phyloP scores from a whole-genome alignment of 1,139 yeast genomes.

The Sugiyamaella novakii region DNA sequence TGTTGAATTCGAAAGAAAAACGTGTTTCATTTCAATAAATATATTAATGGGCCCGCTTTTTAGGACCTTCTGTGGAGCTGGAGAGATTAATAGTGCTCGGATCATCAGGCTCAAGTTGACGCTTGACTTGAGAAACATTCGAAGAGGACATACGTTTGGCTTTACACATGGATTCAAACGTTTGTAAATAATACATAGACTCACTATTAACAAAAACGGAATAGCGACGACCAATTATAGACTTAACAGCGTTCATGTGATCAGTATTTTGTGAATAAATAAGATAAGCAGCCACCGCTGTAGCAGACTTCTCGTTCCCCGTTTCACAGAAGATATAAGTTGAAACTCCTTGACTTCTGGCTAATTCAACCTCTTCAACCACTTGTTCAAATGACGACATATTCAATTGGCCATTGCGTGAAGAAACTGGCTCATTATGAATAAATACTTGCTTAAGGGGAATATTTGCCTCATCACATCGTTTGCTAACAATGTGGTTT shows the following conservation, averaged over 20 bases:
- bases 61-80: too few species aligned
- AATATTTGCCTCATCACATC: not conserved
- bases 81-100: too few species aligned
- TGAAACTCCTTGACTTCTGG: not conserved
- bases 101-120: not conserved
- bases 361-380: slow-evolving; percentile 2
- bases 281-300: slow-evolving; percentile 39
- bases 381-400: not conserved
- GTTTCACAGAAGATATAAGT: slow-evolving; percentile 38
- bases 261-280: slow-evolving; percentile 29
- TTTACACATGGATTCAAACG: slow-evolving; percentile 31
- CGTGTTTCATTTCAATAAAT: too few species aligned
- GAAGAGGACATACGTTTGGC: slow-evolving; percentile 22
- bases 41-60: too few species aligned
- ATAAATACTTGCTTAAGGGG: slow-evolving; percentile 4
- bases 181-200: slow-evolving; percentile 32
- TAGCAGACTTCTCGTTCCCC: slow-evolving; percentile 41
- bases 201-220: slow-evolving; percentile 35
- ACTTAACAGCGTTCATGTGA: slow-evolving; percentile 36
- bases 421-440: slow-evolving; percentile 4
- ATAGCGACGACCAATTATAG: slow-evolving; percentile 37
- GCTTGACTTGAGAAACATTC: not conserved
- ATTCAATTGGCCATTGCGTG: slow-evolving; percentile 4
- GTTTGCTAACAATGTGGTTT: not conserved
- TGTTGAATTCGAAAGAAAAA: too few species aligned